A percentile compares a stretch with the other conserved stretches of the same genome.
These are phyloP conservation scores for Rhodamnia rubescens DNA, from an alignment of 345 rosid genomes.

Conservation along the genomic window DNA sequence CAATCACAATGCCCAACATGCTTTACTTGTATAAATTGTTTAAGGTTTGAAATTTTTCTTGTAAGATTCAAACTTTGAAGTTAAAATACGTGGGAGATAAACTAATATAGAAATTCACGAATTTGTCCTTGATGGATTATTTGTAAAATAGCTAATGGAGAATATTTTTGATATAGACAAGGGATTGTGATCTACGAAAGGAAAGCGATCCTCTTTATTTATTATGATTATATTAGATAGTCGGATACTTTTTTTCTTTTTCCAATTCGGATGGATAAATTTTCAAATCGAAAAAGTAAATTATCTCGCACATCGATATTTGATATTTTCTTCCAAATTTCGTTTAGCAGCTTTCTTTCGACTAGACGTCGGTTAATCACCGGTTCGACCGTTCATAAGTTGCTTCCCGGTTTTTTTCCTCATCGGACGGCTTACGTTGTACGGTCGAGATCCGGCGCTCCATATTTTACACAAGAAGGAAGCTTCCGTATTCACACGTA, in stretches of 20 bases:
- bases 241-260: no score
- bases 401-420: no score
- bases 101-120: background rate
- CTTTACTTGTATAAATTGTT: background rate
- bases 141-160: background rate
- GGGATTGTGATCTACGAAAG: rapidly evolving
- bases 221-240: no score
- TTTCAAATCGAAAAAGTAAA: no score
- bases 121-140: background rate
- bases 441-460: no score
- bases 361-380: background rate
- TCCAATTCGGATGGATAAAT: no score
- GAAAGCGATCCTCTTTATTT: background rate
- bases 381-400: no score
- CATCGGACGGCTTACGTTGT: background rate
- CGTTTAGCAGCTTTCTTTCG: no score
- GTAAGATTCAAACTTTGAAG: background rate
- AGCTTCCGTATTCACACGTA: no score
- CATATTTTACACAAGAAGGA: no score
- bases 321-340: no score
- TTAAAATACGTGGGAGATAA: background rate
- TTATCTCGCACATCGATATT: background rate
- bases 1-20: background rate
- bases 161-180: background rate
- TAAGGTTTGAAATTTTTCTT: background rate